Base-by-base conservation (phyloP, 257 asterid genomes). In the Anisodus tanguticus region DNA sequence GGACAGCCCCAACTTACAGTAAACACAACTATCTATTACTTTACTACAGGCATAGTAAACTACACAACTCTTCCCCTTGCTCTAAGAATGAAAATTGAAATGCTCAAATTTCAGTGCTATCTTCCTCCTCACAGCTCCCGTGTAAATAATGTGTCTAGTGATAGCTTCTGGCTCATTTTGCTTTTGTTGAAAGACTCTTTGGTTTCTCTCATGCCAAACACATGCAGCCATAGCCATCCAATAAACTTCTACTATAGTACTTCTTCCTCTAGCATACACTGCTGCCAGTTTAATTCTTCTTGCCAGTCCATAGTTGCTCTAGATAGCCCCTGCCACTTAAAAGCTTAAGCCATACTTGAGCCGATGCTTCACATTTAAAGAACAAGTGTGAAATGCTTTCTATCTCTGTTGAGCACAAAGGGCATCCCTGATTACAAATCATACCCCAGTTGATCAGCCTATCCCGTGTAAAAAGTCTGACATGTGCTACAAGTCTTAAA, bases 191-290 rank as follows among this genome's bases (percentile, higher is more conserved):
- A 31, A 22, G 70, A 64, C 43, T 63, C 70, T 4, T 64, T 26
- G 70, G 26, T 64, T 22, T 64, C 70, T 31, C 0, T 64, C 9
- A 64, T 26, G 4, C 16, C 17, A 4, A 11, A 64, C 26, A 64
- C 8, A 64, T 26, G 70, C 70, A 64, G 9, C 70, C 70, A 64
- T 64, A 64, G 70, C 43, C 70, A 26, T 64, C 70, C 70, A 64
- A 64, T 64, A 64, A 64, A 64, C 26, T 64, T 26, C 43, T 64
- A 64, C 17, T 22, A 26, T 26, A 26, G 43, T 64, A 64, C 17
- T 26, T 10, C 41, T 0, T 64, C 17, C 26, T 64, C 70, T 10
- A 64, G 16, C 43, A 31, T 31, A 64, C 70, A 26, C 41, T 26
- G 17, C 70, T 10, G 8, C 70, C 70, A 64, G 43, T 26, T 64